Base-by-base conservation (phyloP, 208 protist species). In the Balamuthia mandrillaris region DNA sequence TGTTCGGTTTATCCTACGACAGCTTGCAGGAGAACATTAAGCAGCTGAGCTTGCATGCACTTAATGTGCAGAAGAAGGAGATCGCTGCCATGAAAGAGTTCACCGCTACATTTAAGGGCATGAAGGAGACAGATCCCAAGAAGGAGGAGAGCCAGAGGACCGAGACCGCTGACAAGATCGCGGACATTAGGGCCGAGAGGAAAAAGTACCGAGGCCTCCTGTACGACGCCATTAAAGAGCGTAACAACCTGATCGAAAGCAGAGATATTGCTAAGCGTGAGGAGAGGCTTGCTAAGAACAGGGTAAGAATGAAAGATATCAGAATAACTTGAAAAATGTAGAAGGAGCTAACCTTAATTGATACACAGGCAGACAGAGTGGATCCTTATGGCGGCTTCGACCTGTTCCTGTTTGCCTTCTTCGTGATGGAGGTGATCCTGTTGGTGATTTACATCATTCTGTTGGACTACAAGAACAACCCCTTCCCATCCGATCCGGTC, bases 261-360 rank as follows among this genome's bases (percentile, higher is more conserved):
- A 44, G 65, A 3, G n/a, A 74, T 18, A 74, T 74, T 24, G 24
- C 65, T 9, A 74, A 74, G 65, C 44, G 44, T 6, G 65, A 74
- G 39, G 65, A 74, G 39, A 74, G 65, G 65, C 44, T 74, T 16
- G 65, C 65, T 42, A 74, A 74, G 65, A 74, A 74, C 39, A 44
- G 65, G 65, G 61, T 44, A 70, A 7, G 3, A 44, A 2, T 1
- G 31, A 3, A 2, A 1, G 16, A 27, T n/a, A 16, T 2, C 14
- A 16, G 41, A 6, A 4, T 66, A 2, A 12, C 33, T 14, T 16
- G 12, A 10, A 12, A 41, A 12, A 12, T 6, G 24, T 63, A 35
- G 24, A 63, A 9, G 9, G 6, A 31, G 10, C 14, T 9, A 7
- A 7, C 6, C 10, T 63, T 21, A 21, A 66, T 41, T 39, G 16